Conservation (phyloP, 805 yeast species). For the Saccharomycopsis lassenensis region DNA sequence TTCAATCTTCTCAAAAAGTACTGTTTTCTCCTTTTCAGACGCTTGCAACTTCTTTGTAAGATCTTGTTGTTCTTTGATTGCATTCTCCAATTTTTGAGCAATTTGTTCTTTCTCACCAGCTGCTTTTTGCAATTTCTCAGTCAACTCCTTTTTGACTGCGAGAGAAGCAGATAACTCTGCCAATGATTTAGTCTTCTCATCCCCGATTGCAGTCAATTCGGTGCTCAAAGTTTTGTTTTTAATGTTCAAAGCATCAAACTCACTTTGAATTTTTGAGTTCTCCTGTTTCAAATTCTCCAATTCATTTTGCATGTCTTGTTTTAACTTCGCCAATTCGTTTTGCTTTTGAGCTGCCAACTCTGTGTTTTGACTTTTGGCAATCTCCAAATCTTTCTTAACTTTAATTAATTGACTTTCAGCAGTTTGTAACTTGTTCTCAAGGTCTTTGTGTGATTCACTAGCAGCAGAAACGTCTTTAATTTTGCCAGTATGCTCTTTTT, state of each 20-base stretch:
- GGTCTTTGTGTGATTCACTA: no score
- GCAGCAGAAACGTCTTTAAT: no score
- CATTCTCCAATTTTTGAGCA: neutral
- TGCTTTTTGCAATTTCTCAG: neutral
- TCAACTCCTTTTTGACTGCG: neutral
- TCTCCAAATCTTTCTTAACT: no score
- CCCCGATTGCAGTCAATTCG: no score
- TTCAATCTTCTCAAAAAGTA: neutral
- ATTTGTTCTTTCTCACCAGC: neutral
- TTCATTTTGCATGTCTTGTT: no score
- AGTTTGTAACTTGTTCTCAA: no score
- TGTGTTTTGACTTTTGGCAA: no score
- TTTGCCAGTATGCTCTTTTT: no score
- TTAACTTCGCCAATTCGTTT: no score
- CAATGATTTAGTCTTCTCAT: neutral
- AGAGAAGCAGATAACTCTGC: constrained; percentile 4
- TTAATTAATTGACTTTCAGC: no score
- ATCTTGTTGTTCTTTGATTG: neutral
- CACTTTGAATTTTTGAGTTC: neutral
- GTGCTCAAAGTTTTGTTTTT: no score
- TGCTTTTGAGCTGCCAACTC: no score
- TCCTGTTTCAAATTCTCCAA: constrained; percentile 1
- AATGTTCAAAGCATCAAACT: neutral
- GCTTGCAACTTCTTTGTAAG: neutral
- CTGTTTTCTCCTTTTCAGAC: neutral